These are phyloP conservation scores for Setaria viridis DNA, from an alignment of 202 grass and related monocot species.

Conservation along the genomic window DNA sequence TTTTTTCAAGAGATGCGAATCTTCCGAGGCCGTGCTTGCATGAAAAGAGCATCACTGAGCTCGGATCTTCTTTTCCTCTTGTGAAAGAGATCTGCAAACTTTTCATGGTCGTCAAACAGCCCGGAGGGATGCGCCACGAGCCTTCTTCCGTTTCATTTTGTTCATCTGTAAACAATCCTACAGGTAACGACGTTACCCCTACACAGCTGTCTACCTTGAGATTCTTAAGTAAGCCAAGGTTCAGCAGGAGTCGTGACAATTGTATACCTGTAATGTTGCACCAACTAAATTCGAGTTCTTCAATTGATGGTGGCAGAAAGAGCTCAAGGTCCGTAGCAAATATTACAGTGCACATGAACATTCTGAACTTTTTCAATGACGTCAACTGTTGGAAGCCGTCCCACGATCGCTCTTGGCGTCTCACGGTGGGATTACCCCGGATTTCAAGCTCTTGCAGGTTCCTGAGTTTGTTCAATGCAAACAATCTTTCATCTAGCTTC, in stretches of 20 bases:
- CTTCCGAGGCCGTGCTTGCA: neutral
- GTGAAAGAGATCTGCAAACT: neutral
- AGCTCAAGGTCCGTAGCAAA: neutral
- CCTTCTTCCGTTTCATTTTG: neutral
- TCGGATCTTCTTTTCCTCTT: neutral
- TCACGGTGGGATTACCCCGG: neutral
- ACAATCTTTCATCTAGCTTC: slow-evolving; percentile 20
- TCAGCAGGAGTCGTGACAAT: slow-evolving; percentile 17
- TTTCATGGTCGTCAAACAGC: neutral
- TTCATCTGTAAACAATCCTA: slow-evolving; percentile 35
- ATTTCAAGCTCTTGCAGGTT: slow-evolving; percentile 27
- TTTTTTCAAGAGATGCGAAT: slow-evolving; percentile 23
- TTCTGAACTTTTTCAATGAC: slow-evolving; percentile 22
- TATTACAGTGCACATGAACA: neutral
- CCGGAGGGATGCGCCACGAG: neutral
- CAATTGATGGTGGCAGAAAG: slow-evolving; percentile 31
- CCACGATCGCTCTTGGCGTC: neutral
- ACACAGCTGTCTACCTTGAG: neutral
- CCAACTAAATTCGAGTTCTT: neutral
- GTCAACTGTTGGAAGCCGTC: slow-evolving; percentile 19
- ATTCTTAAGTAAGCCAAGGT: slow-evolving; percentile 18
- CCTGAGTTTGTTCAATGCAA: neutral
- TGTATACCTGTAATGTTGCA: slow-evolving; percentile 29
- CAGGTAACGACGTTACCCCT: slow-evolving; percentile 24
- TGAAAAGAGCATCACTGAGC: neutral